Conservation (phyloP, 2,329 filamentous ascomycete species). For the Arthrinium phaeospermum region DNA sequence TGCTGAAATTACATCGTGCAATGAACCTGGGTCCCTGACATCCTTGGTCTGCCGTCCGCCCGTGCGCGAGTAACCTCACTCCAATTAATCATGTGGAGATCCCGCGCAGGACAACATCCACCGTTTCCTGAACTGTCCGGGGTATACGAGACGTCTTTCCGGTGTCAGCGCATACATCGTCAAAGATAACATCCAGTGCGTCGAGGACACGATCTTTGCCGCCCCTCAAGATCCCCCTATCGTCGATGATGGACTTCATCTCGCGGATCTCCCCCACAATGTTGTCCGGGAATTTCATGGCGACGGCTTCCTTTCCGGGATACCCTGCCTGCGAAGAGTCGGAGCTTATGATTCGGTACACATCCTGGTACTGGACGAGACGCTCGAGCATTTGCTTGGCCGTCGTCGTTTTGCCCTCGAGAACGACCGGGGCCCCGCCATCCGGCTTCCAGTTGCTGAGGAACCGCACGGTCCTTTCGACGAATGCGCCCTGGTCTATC, state of each 20-base stretch:
- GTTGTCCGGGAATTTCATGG: background rate
- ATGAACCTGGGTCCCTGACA: no score
- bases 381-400: background rate
- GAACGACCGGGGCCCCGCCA: no score
- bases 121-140: background rate
- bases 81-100: no score
- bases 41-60: no score
- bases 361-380: background rate
- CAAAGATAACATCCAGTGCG: background rate
- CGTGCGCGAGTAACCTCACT: no score
- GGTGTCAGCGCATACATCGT: background rate
- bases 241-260: background rate
- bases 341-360: background rate
- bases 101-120: background rate
- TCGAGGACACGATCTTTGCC: background rate
- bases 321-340: background rate
- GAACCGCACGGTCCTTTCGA: background rate
- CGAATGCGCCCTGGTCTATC: background rate
- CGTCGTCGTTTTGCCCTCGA: no score
- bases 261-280: background rate
- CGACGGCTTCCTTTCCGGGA: background rate
- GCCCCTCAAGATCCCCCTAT: background rate
- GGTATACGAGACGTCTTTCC: background rate
- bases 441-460: background rate
- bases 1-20: no score